These are phyloP conservation scores for Vitis hybrid DNA, from an alignment of 177 flowering plant genomes.

Conservation along the genomic window DNA sequence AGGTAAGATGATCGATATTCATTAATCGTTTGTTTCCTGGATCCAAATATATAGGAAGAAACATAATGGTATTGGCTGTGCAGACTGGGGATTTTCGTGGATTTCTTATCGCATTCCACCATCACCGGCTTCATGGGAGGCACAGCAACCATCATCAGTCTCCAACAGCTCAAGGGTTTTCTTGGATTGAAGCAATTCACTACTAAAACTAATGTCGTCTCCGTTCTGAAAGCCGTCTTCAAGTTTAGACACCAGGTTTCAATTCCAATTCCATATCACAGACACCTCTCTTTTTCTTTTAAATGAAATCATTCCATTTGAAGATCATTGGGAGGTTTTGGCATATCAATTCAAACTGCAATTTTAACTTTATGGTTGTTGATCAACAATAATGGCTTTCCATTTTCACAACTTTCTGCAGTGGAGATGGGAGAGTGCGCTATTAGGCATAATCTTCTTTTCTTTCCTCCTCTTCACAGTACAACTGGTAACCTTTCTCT, in stretches of 20 bases:
- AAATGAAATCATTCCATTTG: no score
- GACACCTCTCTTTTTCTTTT: no score
- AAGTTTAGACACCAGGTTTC: conserved; percentile 45
- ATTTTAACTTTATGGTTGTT: no score
- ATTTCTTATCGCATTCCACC: conserved; percentile 81
- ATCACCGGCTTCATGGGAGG: conserved; percentile 91
- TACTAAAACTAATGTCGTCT: conserved; percentile 54
- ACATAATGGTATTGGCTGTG: background rate
- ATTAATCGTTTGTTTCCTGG: background rate
- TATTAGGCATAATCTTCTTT: conserved; percentile 58
- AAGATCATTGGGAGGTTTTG: no score
- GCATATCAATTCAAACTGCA: no score
- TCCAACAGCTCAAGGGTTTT: conserved; percentile 83
- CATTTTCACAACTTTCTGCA: conserved; percentile 21
- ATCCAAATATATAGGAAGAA: background rate
- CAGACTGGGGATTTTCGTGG: conserved; percentile 83
- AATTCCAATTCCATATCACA: no score
- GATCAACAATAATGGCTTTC: no score
- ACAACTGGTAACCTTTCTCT: conserved; percentile 41
- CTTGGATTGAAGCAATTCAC: conserved; percentile 76
- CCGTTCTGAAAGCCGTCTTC: conserved; percentile 52
- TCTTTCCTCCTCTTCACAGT: conserved; percentile 55
- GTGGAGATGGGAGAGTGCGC: conserved; percentile 67
- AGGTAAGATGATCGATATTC: conserved; percentile 38
- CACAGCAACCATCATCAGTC: conserved; percentile 54